These are phyloP conservation scores for Backusella circina DNA, from an alignment of 192 early-diverging fungal species.

Conservation along the genomic window DNA sequence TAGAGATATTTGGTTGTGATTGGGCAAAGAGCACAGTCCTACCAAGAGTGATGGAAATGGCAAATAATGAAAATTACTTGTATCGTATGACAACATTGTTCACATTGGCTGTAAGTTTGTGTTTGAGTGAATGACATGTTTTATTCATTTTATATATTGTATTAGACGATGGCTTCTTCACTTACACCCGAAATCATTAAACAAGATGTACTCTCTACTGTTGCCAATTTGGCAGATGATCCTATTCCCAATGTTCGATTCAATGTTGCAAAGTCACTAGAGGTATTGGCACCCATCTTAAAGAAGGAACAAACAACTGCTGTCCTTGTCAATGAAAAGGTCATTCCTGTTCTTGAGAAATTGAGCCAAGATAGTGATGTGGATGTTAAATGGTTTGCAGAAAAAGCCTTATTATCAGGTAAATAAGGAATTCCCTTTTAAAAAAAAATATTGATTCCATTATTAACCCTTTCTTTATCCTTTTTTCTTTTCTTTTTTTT, in stretches of 20 bases:
- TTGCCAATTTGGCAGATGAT: slow-evolving; percentile 80
- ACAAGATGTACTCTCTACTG: slow-evolving; percentile 85
- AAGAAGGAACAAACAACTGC: slow-evolving; percentile 60
- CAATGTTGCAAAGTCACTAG: slow-evolving; percentile 96
- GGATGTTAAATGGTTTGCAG: slow-evolving; percentile 94
- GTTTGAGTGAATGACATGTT: not conserved
- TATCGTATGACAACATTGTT: slow-evolving; percentile 99
- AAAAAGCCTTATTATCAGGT: slow-evolving; percentile 63
- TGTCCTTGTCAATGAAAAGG: slow-evolving; percentile 58
- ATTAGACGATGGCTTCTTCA: slow-evolving; percentile 79
- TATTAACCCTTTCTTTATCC: not conserved
- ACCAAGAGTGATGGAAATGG: slow-evolving; percentile 90
- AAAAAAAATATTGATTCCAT: not conserved
- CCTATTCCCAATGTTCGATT: slow-evolving; percentile 99
- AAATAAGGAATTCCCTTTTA: not conserved
- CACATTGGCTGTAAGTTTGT: slow-evolving; percentile 73
- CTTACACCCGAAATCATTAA: slow-evolving; percentile 87
- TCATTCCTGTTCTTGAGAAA: slow-evolving; percentile 79
- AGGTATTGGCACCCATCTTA: slow-evolving; percentile 77
- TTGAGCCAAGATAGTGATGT: slow-evolving; percentile 86
- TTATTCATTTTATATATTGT: not conserved
- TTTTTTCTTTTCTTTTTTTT: not conserved
- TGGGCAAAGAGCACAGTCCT: slow-evolving; percentile 96
- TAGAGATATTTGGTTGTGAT: slow-evolving; percentile 97
- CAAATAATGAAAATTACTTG: slow-evolving; percentile 86